Evolutionary conservation across 176 grass and related monocot genomes (phyloP), one percentile per base, ranked within the genome.

Genomic region (Rhynchospora breviuscula): DNA sequence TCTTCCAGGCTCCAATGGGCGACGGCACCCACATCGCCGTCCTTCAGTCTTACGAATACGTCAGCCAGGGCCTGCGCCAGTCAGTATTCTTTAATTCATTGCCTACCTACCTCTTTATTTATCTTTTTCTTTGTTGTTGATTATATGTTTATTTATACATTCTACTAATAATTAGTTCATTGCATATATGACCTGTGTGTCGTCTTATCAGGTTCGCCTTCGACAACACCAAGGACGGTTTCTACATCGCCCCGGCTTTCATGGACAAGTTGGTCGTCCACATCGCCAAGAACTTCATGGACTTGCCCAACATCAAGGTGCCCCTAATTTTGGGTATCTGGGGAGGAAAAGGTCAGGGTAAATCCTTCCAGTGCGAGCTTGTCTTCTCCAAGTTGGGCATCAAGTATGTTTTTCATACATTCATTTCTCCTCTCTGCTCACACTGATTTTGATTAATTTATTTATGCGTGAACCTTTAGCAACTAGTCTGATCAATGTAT

Each of bases 331-430:
- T 98, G 84, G 95, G 95, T 91, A 86, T 98, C 64, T 98, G 95
- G 95, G 95, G 95, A 91, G 95, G 95, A 72, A 98, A 98, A 87
- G 95, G 95, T 83, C 95, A 98, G 26, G 95, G 95, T n/a, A 98
- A 98, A 88, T 98, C 95, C 8, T 98, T 98, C 90, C 95, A 98
- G 26, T 93, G 90, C 26, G 95, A 98, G 79, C 95, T 98, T 11
- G 95, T 94, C 58, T 98, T 98, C 79, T 65, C 92, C 83, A 98
- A 98, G 90, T 87, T 98, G 92, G 92, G 95, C 71, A 98, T 98
- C 84, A 94, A 89, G 95, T 94, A 86, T 21, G 88, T 76, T 15
- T 40, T 48, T 35, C 8, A 8, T 45, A 44, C 21, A 8, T 29
- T 40, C 4, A 3, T 40, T 40, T 33, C 25, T 12, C 63, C 40